Evolutionary conservation across 441 rosid genomes (phyloP).

Genomic region (Erysimum cheiri): DNA sequence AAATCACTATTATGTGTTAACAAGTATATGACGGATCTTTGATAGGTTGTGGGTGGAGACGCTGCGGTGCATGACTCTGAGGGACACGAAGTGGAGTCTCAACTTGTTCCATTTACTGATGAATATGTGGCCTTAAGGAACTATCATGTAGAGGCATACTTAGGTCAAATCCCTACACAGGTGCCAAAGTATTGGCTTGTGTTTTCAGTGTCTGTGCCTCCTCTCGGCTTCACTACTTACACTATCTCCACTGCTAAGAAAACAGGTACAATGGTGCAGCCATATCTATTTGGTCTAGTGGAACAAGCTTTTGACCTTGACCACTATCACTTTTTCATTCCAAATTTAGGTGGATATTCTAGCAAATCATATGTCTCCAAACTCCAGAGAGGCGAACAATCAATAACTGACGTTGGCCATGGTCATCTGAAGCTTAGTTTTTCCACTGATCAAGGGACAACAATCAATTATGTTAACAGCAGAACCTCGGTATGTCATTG

Average conservation of each 20-base stretch:
- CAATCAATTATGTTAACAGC: constrained; percentile 60
- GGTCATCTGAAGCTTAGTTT: constrained; percentile 80
- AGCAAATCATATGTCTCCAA: constrained; percentile 58
- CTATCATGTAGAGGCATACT: constrained; percentile 80
- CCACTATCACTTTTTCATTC: constrained; percentile 22
- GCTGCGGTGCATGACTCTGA: constrained; percentile 73
- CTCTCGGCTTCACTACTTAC: constrained; percentile 95
- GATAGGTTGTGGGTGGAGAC: constrained; percentile 73
- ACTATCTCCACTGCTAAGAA: constrained; percentile 66
- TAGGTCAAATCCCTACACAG: constrained; percentile 66
- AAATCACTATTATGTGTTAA: constrained; percentile 9
- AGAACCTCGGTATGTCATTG: constrained; percentile 60
- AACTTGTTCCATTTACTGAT: constrained; percentile 75
- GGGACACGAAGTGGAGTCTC: constrained; percentile 89
- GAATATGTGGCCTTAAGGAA: constrained; percentile 64
- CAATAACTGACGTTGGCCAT: constrained; percentile 70
- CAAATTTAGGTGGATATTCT: constrained; percentile 56
- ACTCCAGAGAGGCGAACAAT: constrained; percentile 49
- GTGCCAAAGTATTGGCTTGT: constrained; percentile 90
- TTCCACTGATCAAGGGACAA: constrained; percentile 54
- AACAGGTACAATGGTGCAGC: constrained; percentile 57
- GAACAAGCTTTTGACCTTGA: constrained; percentile 23
- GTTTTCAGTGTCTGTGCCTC: constrained; percentile 81
- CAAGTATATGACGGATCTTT: constrained; percentile 22
- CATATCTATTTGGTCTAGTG: constrained; percentile 10